Conservation (phyloP, 2,329 filamentous ascomycete species). For the Orbilia quercus region DNA sequence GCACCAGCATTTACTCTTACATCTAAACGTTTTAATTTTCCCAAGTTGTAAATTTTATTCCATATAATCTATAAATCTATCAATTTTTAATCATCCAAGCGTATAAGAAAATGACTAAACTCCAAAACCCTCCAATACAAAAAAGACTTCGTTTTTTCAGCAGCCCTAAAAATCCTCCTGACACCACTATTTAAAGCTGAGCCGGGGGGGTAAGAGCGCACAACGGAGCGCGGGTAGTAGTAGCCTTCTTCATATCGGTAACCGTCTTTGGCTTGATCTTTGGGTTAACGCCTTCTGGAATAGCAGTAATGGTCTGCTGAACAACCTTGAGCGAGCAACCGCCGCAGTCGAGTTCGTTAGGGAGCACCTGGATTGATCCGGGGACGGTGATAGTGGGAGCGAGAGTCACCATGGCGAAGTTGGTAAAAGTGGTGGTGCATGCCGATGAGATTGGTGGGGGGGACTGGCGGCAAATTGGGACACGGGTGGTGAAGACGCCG, state of each 20-base stretch:
- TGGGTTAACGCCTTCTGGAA: no score
- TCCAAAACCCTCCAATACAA: no score
- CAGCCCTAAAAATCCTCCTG: no score
- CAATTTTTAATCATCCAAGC: no score
- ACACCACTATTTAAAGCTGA: not conserved
- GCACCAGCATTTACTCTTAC: no score
- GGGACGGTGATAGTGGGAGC: slow-evolving; percentile 5
- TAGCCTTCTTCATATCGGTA: not conserved
- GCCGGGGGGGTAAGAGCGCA: not conserved
- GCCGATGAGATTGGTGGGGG: not conserved
- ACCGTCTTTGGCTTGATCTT: not conserved
- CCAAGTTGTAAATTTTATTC: no score
- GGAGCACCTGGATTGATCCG: not conserved
- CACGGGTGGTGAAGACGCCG: not conserved
- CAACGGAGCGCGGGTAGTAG: not conserved
- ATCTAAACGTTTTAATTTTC: no score
- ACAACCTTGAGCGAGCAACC: slow-evolving; percentile 4
- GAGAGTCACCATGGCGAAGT: not conserved
- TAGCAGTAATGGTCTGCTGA: not conserved
- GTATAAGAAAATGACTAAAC: no score
- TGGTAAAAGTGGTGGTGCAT: not conserved
- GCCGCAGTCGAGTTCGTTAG: not conserved
- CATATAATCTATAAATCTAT: no score
- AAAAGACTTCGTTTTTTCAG: no score
- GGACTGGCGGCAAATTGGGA: not conserved